Base-by-base conservation (phyloP, 345 rosid species). In the Psidium friedrichsthalianum region DNA sequence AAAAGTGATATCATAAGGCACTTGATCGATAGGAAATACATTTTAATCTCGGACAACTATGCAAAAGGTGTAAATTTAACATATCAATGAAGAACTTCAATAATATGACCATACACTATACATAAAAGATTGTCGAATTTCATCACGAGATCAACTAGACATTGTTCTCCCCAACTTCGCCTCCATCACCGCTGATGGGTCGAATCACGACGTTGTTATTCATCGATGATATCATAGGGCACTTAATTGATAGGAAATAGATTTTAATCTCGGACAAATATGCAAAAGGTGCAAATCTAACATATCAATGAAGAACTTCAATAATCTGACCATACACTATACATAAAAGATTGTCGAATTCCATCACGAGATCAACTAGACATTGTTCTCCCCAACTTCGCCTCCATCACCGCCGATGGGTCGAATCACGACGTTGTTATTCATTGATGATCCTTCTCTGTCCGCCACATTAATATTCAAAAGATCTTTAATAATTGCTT, bases 341-440 rank as follows among this genome's bases (percentile, higher is more conserved):
- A 36, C 36, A 36, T 36, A 36, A 36, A 36, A 36, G 36, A 36
- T 36, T 36, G 42, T 40, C 42, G 42, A 40, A 40, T 40, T 40
- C 42, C 42, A 40, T 40, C 42, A 40, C 42, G 47, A 44, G 5
- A 44, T 44, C 47, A 44, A 44, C n/a, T 56, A 56, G 58, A 22
- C 12, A 56, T 20, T 9, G 58, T 56, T 5, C 58, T 56, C 58
- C 58, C 1, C n/a, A 0, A 56, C 12, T 56, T 11, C 2, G 5
- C n/a, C 11, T 56, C 58, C 58, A 1, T 56, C 13, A 56, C 12
- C 5, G 1, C 13, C 58, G 9, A 22, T 11, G 5, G 2, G 12
- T 56, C 1, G 2, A 56, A 0, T 22, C n/a, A 22, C 12, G 22
- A 0, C n/a, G 0, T 56, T 22, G 12, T 56, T 22, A 56, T 22